Evolutionary conservation across 2,329 filamentous ascomycete genomes (phyloP), one percentile per base, ranked within the genome.

Genomic region (Clonostachys rhizophaga): DNA sequence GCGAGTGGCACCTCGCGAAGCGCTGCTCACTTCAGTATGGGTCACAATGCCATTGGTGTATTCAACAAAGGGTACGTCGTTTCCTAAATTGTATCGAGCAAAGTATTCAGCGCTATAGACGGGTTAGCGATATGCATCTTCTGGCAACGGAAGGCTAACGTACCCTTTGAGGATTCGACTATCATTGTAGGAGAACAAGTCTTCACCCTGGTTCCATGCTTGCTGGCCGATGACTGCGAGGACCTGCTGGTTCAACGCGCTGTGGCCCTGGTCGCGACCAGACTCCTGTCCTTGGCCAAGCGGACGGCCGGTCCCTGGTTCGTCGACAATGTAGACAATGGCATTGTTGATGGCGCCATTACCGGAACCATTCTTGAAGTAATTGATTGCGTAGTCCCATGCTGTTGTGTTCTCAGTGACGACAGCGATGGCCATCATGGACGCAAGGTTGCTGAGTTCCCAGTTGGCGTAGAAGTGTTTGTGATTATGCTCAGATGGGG

Each of bases 391-490:
- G 34, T 67, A 56, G 10, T 70, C 49, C 44, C 60, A 68, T 49
- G 68, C 67, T 2, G 69, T 71, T 33, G 49, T 40, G 45, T 74
- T 72, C 34, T 74, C 69, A 2, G 61, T 60, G 9, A 70, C 58
- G 2, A 74, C 61, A 0, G 68, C 70, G 47, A 72, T 70, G 1
- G 70, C 63, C 16, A 67, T 54, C 33, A 68, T 55, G 1, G 65
- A 63, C 4, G 66, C 67, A 33, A 74, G 58, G 40, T 74, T 73
- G 53, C 63, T 67, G 5, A 71, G 54, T 47, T 74, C 71, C 71
- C 71, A 74, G 46, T 71, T 72, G 3, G 68, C 66, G 50, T 56
- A 68, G 52, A 68, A 72, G 44, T 69, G 64, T 40, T 66, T 54
- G 13, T 53, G 50, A 3, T 50, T 53, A 5, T 62, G 58, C 9